Base-by-base conservation (phyloP, 352 stramenopile genomes). In the Globisporangium abappressorium region DNA sequence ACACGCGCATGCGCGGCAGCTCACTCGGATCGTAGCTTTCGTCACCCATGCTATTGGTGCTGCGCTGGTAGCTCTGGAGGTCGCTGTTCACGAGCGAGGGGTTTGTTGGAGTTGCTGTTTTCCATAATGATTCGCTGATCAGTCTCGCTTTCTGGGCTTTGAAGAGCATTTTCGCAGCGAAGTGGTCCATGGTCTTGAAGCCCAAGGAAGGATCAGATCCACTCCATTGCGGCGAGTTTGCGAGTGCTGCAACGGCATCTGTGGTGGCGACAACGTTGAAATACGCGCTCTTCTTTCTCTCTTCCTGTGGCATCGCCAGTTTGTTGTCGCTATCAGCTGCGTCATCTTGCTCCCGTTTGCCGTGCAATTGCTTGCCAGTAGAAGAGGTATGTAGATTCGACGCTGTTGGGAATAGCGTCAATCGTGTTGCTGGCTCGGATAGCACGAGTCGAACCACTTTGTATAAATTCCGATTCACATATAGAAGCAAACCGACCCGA, bases 401-500 rank as follows among this genome's bases (percentile, higher is more conserved):
- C 4, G 38, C 12, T n/a, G 14, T 51, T 26, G 34, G 30, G 8
- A 69, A 33, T 26, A 61, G 30, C 12, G 55, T 20, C n/a, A 55
- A 46, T 3, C 61, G 51, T 30, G 55, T 33, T 4, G 20, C 12
- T 11, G 20, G 69, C 61, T 74, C 68, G 20, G 71, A 22, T 3
- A 89, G 60, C 3, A 79, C 63, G 33, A 88, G 38, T 1, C 79
- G 82, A 57, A 80, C 53, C 9, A 78, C 61, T 49, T 67, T 74
- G 47, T 76, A 84, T 5, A 84, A 55, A 56, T 73, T 79, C 7
- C 74, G 73, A 38, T 91, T 91, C 11, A 87, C 47, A 20, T 78
- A 63, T 33, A 89, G 53, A 11, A 91, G 64, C 28, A 82, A 30
- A 15, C 70, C 65, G 15, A 87, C 72, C 0, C 80, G 74, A 54